Percentiles rank a stretch among this genome's conserved stretches.
phyloP scores from a whole-genome alignment of 2,329 filamentous ascomycete species.

The Fusarium coffeatum region DNA sequence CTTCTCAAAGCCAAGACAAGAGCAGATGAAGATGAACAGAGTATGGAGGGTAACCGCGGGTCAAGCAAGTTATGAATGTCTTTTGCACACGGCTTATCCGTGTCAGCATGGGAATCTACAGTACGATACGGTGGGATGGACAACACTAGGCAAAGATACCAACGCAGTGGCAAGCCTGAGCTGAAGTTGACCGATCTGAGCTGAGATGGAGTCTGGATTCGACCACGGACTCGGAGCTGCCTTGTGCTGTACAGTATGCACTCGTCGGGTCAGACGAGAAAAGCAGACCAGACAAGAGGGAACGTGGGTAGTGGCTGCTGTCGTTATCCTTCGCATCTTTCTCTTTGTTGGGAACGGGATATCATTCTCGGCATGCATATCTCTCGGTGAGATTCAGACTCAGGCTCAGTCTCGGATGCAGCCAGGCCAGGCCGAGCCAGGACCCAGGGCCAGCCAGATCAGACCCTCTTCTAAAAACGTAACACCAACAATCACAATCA shows the following conservation, averaged over 20 bases:
- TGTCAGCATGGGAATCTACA: not conserved
- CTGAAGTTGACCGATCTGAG: constrained; percentile 5
- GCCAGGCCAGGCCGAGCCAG: not conserved
- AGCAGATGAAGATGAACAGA: not conserved
- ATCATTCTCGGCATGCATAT: constrained; percentile 1
- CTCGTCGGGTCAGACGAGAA: not conserved
- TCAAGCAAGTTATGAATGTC: constrained; percentile 37
- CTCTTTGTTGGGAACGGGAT: constrained; percentile 6
- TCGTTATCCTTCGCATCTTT: constrained; percentile 1
- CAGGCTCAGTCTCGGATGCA: not conserved
- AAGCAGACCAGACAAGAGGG: not conserved
- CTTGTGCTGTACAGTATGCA: not conserved
- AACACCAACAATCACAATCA: constrained; percentile 4
- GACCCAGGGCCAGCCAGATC: not conserved
- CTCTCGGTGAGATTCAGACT: constrained; percentile 7
- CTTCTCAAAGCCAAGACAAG: constrained; percentile 16
- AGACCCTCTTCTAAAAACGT: not conserved
- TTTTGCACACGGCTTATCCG: constrained; percentile 14
- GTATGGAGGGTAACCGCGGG: constrained; percentile 12
- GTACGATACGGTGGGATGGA: not conserved
- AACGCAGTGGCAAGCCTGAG: not conserved
- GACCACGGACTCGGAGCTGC: not conserved
- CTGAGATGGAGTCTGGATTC: constrained; percentile 14
- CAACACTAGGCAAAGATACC: constrained; percentile 1
- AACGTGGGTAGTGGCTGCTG: constrained; percentile 3